Evolutionary conservation across 768 basidiomycete genomes (phyloP).

Genomic region (Termitomyces sp.): DNA sequence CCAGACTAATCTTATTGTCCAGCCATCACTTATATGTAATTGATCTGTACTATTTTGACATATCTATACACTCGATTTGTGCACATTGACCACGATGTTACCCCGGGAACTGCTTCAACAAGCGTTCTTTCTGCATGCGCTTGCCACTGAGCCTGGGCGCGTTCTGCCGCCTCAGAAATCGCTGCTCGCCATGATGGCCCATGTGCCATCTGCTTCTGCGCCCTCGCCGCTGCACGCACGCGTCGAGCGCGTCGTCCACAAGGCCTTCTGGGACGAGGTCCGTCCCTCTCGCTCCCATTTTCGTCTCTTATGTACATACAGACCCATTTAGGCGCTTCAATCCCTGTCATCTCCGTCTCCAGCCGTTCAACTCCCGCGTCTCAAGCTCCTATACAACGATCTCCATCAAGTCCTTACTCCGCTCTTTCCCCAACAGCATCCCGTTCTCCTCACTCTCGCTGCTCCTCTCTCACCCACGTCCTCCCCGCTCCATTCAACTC

Average conservation of each 20-base stretch:
- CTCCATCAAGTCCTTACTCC: conserved; percentile 42
- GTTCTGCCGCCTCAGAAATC: conserved; percentile 72
- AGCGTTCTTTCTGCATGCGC: conserved; percentile 60
- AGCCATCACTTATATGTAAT: neutral
- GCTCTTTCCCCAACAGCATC: conserved; percentile 53
- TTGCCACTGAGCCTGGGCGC: conserved; percentile 53
- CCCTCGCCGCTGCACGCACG: conserved; percentile 26
- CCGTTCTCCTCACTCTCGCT: conserved; percentile 43
- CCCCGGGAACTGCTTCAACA: conserved; percentile 56
- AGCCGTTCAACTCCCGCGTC: conserved; percentile 50
- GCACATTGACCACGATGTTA: conserved; percentile 18
- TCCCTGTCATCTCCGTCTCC: conserved; percentile 54
- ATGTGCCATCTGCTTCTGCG: neutral
- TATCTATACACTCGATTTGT: neutral
- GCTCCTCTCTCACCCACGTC: conserved; percentile 63
- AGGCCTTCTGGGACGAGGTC: conserved; percentile 75
- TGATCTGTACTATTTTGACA: conserved; percentile 4
- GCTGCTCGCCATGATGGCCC: conserved; percentile 53
- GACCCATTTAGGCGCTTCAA: conserved; percentile 39
- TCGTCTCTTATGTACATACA: neutral
- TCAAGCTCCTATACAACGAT: conserved; percentile 53
- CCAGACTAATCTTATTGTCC: neutral
- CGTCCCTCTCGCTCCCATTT: conserved; percentile 9
- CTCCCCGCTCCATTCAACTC: conserved; percentile 54
- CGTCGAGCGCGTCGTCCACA: conserved; percentile 50